Conservation (phyloP, 495 filamentous ascomycete genomes). For the Aspergillus hancockii region DNA sequence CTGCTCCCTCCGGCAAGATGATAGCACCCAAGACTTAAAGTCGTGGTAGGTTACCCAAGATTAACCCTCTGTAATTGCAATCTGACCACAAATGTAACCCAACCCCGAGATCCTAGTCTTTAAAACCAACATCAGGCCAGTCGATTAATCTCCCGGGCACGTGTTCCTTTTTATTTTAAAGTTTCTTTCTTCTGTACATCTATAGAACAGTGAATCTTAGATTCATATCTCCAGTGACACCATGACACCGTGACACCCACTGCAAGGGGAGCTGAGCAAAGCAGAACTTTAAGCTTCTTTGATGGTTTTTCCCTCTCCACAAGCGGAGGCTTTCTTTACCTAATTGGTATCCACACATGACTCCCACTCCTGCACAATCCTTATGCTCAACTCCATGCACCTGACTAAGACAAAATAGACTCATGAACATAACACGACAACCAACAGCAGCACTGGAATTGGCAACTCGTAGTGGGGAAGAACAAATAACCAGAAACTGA, state of each 20-base stretch:
- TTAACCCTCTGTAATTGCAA: too few relatives aligned
- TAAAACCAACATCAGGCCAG: background rate
- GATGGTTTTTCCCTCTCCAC: constrained; percentile 13
- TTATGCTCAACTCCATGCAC: background rate
- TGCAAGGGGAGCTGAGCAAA: background rate
- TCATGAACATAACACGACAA: too few relatives aligned
- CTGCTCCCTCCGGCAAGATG: too few relatives aligned
- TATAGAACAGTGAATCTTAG: background rate
- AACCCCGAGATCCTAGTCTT: background rate
- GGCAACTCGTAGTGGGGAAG: too few relatives aligned
- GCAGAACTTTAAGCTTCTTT: constrained; percentile 15
- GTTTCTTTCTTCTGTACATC: background rate
- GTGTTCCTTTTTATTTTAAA: background rate
- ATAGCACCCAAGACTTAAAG: too few relatives aligned
- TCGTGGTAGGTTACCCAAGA: too few relatives aligned
- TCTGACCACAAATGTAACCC: background rate
- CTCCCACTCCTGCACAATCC: background rate
- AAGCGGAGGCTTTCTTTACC: background rate
- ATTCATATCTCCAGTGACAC: background rate
- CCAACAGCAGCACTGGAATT: too few relatives aligned
- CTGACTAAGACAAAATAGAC: background rate
- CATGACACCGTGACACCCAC: background rate
- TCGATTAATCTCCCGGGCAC: background rate
- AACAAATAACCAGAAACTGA: too few relatives aligned
- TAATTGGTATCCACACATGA: background rate